Conservation (phyloP, 805 yeast genomes). For the Ogataea paraovalis region DNA sequence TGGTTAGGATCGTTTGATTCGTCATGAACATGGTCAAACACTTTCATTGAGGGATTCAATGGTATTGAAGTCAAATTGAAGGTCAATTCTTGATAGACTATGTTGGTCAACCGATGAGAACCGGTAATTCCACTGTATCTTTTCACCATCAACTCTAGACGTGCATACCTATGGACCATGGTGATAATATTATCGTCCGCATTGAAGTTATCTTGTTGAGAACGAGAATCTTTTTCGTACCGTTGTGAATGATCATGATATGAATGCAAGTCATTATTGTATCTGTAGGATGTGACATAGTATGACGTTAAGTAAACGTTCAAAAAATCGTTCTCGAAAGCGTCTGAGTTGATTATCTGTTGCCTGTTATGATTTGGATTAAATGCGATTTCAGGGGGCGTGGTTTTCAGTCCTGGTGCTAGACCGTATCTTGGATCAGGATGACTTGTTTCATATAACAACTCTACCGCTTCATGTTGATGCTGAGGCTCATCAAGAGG, state of each 20-base stretch:
- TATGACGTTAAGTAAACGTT: conserved; percentile 14
- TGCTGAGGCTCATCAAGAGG: neutral
- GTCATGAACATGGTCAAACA: neutral
- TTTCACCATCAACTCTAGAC: conserved; percentile 18
- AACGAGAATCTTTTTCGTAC: neutral
- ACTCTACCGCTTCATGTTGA: neutral
- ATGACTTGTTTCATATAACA: neutral
- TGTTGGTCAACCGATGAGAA: conserved; percentile 9
- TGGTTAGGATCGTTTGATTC: neutral
- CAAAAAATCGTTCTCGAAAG: conserved; percentile 11
- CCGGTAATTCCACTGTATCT: conserved; percentile 7
- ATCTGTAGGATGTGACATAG: neutral
- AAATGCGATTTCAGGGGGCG: neutral
- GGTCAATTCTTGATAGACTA: conserved; percentile 16
- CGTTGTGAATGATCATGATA: neutral
- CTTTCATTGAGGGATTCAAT: neutral
- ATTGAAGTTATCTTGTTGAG: no score
- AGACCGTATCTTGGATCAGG: neutral
- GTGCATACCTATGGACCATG: neutral
- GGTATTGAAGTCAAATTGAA: conserved; percentile 10
- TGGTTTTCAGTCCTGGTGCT: neutral
- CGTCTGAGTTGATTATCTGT: conserved; percentile 9
- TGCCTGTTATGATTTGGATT: conserved; percentile 1
- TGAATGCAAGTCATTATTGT: neutral
- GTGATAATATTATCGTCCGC: neutral